phyloP scores from a whole-genome alignment of 148 eudicot species.

The Camellia japonica region DNA sequence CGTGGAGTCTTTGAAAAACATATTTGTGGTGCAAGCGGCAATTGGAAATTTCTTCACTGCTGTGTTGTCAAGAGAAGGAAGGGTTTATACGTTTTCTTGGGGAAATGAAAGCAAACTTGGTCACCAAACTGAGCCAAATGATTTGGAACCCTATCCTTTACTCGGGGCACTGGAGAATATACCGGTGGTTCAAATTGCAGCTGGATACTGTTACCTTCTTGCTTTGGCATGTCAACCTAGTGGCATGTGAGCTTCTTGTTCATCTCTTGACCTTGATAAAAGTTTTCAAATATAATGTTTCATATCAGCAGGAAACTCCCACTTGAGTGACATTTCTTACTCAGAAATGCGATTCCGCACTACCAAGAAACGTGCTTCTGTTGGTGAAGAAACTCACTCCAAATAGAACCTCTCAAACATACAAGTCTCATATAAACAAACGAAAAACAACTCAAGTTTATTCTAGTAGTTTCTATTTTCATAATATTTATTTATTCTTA shows the following conservation, averaged over 20 bases:
- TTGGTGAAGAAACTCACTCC: no score
- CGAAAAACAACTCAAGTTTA: no score
- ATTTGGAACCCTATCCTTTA: conserved; percentile 67
- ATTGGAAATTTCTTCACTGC: conserved; percentile 91
- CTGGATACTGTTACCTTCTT: conserved; percentile 93
- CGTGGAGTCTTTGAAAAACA: conserved; percentile 79
- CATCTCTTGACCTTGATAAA: neutral
- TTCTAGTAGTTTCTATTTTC: no score
- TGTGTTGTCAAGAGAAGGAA: conserved; percentile 88
- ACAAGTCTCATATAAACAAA: no score
- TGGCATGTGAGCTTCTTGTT: conserved; percentile 72
- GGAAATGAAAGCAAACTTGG: conserved; percentile 74
- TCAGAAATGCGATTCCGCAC: no score
- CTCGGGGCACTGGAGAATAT: conserved; percentile 78
- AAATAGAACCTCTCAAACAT: no score
- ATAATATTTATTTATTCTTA: no score
- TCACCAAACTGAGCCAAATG: conserved; percentile 72
- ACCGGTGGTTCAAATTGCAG: conserved; percentile 86
- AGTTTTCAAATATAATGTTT: neutral
- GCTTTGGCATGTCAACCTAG: conserved; percentile 81
- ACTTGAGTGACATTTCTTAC: no score
- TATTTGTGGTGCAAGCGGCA: conserved; percentile 94
- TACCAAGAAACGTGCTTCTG: no score
- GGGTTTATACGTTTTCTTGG: conserved; percentile 92
- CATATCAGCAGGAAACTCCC: no score